Percentiles rank a stretch among this genome's conserved stretches.
These are phyloP conservation scores for Grosmannia penicillata DNA, from an alignment of 2,329 filamentous ascomycete species.

Conservation along the genomic window DNA sequence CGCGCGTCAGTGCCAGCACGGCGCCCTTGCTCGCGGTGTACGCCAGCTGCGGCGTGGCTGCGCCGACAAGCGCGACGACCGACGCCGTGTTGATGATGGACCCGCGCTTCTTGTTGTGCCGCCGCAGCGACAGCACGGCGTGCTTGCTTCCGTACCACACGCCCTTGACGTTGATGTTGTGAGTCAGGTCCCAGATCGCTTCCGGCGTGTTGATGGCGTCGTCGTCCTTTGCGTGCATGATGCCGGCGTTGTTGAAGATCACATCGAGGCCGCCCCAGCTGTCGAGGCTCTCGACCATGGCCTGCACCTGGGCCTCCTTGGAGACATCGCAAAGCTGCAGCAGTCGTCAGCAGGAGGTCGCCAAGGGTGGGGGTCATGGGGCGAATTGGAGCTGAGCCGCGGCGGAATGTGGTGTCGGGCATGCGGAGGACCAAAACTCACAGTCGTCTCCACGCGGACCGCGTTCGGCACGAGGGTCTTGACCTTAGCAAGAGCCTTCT, in stretches of 20 bases:
- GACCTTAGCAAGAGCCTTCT: constrained; percentile 61
- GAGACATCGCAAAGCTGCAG: constrained; percentile 57
- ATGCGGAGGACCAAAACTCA: constrained; percentile 14
- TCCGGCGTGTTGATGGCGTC: constrained; percentile 75
- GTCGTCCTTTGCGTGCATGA: constrained; percentile 78
- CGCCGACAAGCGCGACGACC: constrained; percentile 74
- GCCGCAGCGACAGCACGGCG: constrained; percentile 66
- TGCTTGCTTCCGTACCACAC: constrained; percentile 97
- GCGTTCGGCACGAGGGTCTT: constrained; percentile 53
- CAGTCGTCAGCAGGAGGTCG: not conserved
- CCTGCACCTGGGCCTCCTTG: constrained; percentile 65
- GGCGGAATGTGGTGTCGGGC: not conserved
- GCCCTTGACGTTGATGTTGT: constrained; percentile 91
- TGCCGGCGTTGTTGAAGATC: constrained; percentile 95
- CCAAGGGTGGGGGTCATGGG: not conserved
- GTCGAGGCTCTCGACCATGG: constrained; percentile 61
- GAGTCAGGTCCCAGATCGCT: constrained; percentile 86
- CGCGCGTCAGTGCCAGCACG: constrained; percentile 76
- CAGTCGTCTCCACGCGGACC: constrained; percentile 43
- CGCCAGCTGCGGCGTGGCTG: constrained; percentile 76
- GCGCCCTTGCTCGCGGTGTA: constrained; percentile 93
- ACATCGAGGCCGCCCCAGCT: constrained; percentile 77
- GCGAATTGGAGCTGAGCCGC: not conserved
- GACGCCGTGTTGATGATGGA: constrained; percentile 89
- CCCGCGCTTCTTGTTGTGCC: constrained; percentile 61